A percentile compares a stretch with the other conserved stretches of the same genome.
These are phyloP conservation scores for Glycyrrhiza uralensis DNA, from an alignment of 306 rosid species.

Conservation along the genomic window DNA sequence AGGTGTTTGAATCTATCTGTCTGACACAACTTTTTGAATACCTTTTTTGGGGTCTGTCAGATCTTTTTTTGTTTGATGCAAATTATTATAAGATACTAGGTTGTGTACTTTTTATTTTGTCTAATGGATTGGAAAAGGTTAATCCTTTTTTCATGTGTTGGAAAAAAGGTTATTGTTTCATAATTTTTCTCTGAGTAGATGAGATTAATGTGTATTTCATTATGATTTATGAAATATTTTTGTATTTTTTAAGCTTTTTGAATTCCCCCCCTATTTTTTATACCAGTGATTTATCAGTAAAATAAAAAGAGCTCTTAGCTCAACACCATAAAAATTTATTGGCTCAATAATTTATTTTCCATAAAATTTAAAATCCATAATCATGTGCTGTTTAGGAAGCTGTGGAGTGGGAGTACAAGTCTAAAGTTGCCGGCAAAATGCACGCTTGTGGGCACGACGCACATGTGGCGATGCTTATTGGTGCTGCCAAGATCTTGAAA, in stretches of 20 bases:
- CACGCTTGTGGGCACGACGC: slow-evolving; percentile 99
- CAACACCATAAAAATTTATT: too few species aligned
- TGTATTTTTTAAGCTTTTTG: too few species aligned
- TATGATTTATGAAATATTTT: too few species aligned
- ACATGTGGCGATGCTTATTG: slow-evolving; percentile 92
- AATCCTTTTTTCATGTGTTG: background rate
- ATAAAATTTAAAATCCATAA: background rate
- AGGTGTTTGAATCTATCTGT: background rate
- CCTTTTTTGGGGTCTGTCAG: background rate
- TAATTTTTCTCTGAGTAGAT: background rate
- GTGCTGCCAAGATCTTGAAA: slow-evolving; percentile 93
- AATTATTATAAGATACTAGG: background rate
- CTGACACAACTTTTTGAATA: background rate
- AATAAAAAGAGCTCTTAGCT: too few species aligned
- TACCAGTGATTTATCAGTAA: too few species aligned
- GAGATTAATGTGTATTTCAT: too few species aligned
- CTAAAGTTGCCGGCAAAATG: slow-evolving; percentile 93
- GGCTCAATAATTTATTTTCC: background rate
- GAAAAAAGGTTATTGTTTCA: background rate
- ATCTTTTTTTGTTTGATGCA: background rate
- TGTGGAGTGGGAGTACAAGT: slow-evolving; percentile 83
- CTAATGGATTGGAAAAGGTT: background rate
- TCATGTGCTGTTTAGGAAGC: slow-evolving; percentile 48
- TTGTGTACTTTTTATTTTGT: background rate
- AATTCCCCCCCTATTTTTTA: too few species aligned